phyloP scores from a whole-genome alignment of 2,329 filamentous ascomycete genomes.

The Hypoxylon sp. region DNA sequence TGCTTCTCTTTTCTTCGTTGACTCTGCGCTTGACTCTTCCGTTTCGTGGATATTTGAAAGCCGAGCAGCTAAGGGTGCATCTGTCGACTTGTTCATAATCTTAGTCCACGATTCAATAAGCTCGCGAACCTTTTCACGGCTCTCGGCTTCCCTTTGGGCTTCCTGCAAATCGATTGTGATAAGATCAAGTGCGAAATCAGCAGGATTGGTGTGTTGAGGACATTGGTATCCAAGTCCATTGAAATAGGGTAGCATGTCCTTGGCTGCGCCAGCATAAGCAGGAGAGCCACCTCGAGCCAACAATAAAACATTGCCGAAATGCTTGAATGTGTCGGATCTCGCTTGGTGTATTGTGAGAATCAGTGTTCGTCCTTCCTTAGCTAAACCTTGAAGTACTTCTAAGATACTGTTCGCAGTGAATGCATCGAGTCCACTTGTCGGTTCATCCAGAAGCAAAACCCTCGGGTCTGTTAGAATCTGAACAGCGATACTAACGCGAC shows the following conservation, averaged over 20 bases:
- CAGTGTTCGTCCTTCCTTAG: constrained; percentile 76
- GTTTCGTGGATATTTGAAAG: constrained; percentile 45
- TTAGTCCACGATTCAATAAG: constrained; percentile 68
- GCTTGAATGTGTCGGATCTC: constrained; percentile 74
- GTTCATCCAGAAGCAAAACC: constrained; percentile 77
- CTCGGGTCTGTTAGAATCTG: constrained; percentile 80
- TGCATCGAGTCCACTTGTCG: constrained; percentile 78
- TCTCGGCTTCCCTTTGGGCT: constrained; percentile 67
- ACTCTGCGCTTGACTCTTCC: constrained; percentile 40
- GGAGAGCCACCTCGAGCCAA: constrained; percentile 74
- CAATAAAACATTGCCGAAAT: constrained; percentile 76
- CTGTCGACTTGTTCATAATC: constrained; percentile 10
- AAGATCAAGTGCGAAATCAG: constrained; percentile 79
- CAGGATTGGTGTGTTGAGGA: constrained; percentile 75
- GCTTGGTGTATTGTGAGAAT: constrained; percentile 83
- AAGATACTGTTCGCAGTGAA: constrained; percentile 82
- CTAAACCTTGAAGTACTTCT: constrained; percentile 74
- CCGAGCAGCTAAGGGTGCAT: constrained; percentile 23
- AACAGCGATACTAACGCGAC: constrained; percentile 78
- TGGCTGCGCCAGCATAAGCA: constrained; percentile 71
- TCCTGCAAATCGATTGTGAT: constrained; percentile 80
- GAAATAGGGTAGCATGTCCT: constrained; percentile 73
- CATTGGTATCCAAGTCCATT: constrained; percentile 67
- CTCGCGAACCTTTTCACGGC: constrained; percentile 66
- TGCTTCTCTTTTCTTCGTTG: constrained; percentile 14